Evolutionary conservation across 2,329 filamentous ascomycete genomes (phyloP).

Genomic region (Davidsoniella virescens): DNA sequence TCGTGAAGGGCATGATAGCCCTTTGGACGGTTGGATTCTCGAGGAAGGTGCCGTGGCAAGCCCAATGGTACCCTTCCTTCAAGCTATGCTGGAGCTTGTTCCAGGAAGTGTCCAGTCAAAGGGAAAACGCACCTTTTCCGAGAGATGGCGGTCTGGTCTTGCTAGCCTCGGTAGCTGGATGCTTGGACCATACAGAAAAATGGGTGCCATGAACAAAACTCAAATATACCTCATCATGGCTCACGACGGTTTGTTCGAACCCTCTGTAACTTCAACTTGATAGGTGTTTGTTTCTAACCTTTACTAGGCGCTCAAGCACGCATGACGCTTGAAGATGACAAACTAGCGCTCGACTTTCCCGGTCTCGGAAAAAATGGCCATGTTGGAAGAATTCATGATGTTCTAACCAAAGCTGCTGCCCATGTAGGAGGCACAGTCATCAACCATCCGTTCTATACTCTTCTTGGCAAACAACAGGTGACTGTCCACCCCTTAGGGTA

Average conservation of each 20-base stretch:
- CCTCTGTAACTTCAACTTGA: not conserved
- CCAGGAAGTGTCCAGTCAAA: constrained; percentile 28
- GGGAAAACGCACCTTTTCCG: constrained; percentile 21
- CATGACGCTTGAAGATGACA: constrained; percentile 41
- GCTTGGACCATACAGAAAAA: constrained; percentile 39
- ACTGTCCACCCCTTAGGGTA: constrained; percentile 51
- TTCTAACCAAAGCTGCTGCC: constrained; percentile 37
- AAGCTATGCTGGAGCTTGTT: constrained; percentile 38
- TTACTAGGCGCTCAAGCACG: constrained; percentile 38
- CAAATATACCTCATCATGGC: constrained; percentile 52
- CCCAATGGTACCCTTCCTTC: constrained; percentile 38
- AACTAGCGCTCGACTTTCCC: constrained; percentile 41
- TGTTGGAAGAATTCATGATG: constrained; percentile 33
- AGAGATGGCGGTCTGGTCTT: constrained; percentile 29
- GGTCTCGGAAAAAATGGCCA: constrained; percentile 41
- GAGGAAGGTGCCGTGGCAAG: constrained; percentile 46
- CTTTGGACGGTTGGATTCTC: constrained; percentile 45
- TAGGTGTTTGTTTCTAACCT: not conserved
- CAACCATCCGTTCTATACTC: constrained; percentile 39
- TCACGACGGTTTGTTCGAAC: constrained; percentile 35
- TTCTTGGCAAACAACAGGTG: constrained; percentile 39
- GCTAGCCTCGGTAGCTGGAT: constrained; percentile 36
- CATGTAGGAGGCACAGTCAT: constrained; percentile 44
- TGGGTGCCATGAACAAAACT: constrained; percentile 41
- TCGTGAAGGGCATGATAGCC: constrained; percentile 33